Evolutionary conservation across 2,329 filamentous ascomycete genomes (phyloP), one percentile per base, ranked within the genome.

Genomic region (Penicillium sclerotiorum): DNA sequence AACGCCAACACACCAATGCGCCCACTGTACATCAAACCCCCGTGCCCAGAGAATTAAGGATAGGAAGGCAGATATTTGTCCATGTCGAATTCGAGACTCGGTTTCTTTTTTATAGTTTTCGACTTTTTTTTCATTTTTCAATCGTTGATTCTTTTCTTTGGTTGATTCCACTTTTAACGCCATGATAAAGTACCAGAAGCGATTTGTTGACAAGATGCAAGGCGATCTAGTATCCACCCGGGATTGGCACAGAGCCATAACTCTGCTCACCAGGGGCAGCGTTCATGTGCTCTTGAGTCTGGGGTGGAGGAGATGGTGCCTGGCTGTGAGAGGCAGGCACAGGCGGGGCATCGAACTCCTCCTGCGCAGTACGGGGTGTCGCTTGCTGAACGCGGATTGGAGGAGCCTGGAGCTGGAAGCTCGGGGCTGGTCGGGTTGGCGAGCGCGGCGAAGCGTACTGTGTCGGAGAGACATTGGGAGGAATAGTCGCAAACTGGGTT

Each of bases 351-450:
- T 80, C 78, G 68, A 94, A 90, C 33, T 79, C 83, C 17, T 77
- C 78, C 62, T 87, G 84, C 32, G 75, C 72, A 46, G 82, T 73
- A 71, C 84, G 88, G 22, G 90, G 90, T 0, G 89, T 94, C 6
- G 90, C 86, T 49, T 83, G 81, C 45, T 89, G 89, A 40, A 91
- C 82, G 69, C 88, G 90, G 70, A 80, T 79, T 0, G 93, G 93
- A 33, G 93, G 91, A 15, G 91, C 80, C 76, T 95, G 90, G 35
- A 97, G 84, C 66, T 88, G 86, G 80, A 97, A 96, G n/a, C 84
- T 61, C 78, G 82, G 50, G 58, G 76, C 66, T 59, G 79, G 72
- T 33, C 62, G 64, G 60, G 87, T 86, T 50, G 85, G 77, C 35
- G 88, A 88, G 51, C 77, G 76, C 5, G 87, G 84, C 57, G 86